Percentiles rank a stretch among this genome's conserved stretches.
Conservation (phyloP, 2,329 filamentous ascomycete genomes). For the Plenodomus tracheiphilus region DNA sequence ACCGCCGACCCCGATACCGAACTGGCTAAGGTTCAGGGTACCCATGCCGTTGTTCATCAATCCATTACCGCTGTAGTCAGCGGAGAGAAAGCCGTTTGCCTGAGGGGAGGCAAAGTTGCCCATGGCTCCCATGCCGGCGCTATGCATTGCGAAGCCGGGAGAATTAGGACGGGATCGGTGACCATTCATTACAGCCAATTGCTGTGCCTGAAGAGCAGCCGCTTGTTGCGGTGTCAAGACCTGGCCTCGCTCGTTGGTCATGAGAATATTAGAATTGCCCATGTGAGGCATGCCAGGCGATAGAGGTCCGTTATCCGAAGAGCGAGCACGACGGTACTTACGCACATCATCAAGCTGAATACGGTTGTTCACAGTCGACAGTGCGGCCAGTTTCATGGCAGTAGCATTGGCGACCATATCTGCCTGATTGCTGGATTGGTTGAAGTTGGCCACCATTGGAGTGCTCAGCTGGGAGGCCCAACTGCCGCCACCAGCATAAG, state of each 20-base stretch:
- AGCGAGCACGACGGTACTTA: conserved; percentile 90
- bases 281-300: conserved; percentile 66
- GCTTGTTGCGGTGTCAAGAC: conserved; percentile 67
- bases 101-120: conserved; percentile 80
- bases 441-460: conserved; percentile 87
- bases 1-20: conserved; percentile 59
- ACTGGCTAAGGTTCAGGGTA: conserved; percentile 70
- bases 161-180: conserved; percentile 87
- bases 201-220: conserved; percentile 66
- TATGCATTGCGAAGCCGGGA: conserved; percentile 81
- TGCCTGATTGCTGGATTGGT: conserved; percentile 69
- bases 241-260: conserved; percentile 94
- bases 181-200: conserved; percentile 78
- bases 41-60: conserved; percentile 72
- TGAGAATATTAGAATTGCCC: conserved; percentile 77
- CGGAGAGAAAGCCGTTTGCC: conserved; percentile 90
- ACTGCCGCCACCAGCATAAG: conserved; percentile 77
- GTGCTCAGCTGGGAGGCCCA: conserved; percentile 99
- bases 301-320: conserved; percentile 75
- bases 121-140: conserved; percentile 61
- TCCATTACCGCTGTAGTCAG: conserved; percentile 73
- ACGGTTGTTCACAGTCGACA: conserved; percentile 97
- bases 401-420: conserved; percentile 99
- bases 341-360: conserved; percentile 96
- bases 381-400: conserved; percentile 95